phyloP scores from a whole-genome alignment of 2,329 filamentous ascomycete genomes.

The Pezicula neosporulosa region DNA sequence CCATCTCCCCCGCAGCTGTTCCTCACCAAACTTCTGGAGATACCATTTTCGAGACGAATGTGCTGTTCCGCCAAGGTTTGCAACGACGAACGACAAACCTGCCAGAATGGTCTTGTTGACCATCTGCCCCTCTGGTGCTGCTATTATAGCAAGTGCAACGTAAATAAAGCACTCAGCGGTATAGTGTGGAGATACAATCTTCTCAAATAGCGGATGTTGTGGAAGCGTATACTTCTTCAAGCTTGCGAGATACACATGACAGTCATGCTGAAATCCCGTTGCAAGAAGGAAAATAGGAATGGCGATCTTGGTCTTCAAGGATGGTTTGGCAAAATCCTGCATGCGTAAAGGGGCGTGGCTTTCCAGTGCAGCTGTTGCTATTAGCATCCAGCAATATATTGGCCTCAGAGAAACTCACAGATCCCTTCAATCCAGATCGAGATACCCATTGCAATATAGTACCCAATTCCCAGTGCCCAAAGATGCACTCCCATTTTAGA shows the following conservation, averaged over 20 bases:
- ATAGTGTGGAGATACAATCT: conserved; percentile 84
- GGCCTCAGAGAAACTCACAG: conserved; percentile 44
- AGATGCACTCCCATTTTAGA: conserved; percentile 84
- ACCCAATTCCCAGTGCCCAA: conserved; percentile 74
- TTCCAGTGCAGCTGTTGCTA: conserved; percentile 17
- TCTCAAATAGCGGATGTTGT: conserved; percentile 65
- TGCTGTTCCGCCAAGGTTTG: conserved; percentile 82
- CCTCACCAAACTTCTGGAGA: conserved; percentile 65
- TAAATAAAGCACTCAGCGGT: conserved; percentile 86
- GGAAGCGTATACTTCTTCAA: conserved; percentile 84
- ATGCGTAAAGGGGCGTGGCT: conserved; percentile 1
- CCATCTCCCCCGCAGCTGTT: conserved; percentile 61
- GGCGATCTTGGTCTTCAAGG: conserved; percentile 50
- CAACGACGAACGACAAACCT: conserved; percentile 67
- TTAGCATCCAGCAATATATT: conserved; percentile 12
- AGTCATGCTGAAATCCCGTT: conserved; percentile 70
- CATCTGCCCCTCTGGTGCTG: conserved; percentile 62
- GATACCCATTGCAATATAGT: conserved; percentile 71
- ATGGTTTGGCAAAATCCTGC: conserved; percentile 23
- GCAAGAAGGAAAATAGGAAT: conserved; percentile 65
- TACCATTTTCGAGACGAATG: conserved; percentile 79
- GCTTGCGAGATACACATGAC: conserved; percentile 65
- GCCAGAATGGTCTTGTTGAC: conserved; percentile 73
- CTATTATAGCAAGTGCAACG: conserved; percentile 67
- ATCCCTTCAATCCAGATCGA: conserved; percentile 83